These are phyloP conservation scores for Moniliella sp. DNA, from an alignment of 1,284 basidiomycete genomes.

Conservation along the genomic window DNA sequence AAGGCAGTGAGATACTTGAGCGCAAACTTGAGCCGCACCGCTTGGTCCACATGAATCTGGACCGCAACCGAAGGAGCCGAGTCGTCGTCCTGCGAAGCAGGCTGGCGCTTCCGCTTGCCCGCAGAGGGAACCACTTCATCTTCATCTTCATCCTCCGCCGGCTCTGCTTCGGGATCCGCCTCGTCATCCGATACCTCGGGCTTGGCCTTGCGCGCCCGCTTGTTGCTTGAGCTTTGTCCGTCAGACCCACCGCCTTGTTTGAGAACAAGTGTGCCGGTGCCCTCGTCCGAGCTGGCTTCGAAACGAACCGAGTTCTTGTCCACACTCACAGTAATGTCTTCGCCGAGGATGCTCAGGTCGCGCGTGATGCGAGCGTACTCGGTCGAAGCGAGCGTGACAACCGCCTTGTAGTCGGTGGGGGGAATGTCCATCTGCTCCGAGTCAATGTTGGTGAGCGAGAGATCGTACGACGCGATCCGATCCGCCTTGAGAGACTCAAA, in stretches of 20 bases:
- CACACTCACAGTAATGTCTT: slow-evolving; percentile 84
- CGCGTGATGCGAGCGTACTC: slow-evolving; percentile 84
- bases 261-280: slow-evolving; percentile 67
- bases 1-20: slow-evolving; percentile 95
- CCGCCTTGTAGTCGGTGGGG: slow-evolving; percentile 92
- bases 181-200: too few species aligned
- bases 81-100: slow-evolving; percentile 6
- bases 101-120: slow-evolving; percentile 16
- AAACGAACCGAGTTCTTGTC: slow-evolving; percentile 96
- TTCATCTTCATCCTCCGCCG: too few species aligned
- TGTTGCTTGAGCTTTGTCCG: slow-evolving; percentile 17
- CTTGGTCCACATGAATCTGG: slow-evolving; percentile 38
- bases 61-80: slow-evolving; percentile 37
- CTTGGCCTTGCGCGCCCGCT: too few species aligned
- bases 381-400: slow-evolving; percentile 60
- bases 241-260: slow-evolving; percentile 45
- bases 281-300: slow-evolving; percentile 73
- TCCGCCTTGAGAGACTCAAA: slow-evolving; percentile 72
- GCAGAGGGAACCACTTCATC: slow-evolving; percentile 21
- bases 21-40: slow-evolving; percentile 80
- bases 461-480: too few species aligned
- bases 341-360: slow-evolving; percentile 75
- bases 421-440: slow-evolving; percentile 77
- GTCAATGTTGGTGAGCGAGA: slow-evolving; percentile 99
- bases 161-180: slow-evolving; percentile 24